Base-by-base conservation (phyloP, 2,329 filamentous ascomycete genomes). In the Aspergillus piperis region DNA sequence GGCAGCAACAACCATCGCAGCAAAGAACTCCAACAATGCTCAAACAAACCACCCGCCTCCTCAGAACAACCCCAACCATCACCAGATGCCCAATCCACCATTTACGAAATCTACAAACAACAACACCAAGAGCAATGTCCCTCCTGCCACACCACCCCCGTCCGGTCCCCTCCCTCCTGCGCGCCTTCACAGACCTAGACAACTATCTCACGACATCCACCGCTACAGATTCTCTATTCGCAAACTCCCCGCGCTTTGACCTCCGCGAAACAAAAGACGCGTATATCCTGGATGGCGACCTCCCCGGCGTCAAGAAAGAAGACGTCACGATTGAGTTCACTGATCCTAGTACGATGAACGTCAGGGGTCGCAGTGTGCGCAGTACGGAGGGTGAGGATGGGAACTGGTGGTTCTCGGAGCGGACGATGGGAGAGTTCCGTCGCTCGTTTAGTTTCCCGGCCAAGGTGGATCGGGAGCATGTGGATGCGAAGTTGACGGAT, bases 401-500 rank as follows among this genome's bases (percentile, higher is more conserved):
- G 19, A 41, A 38, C 5, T 55, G 52, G 52, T 87, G 84, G 85
- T 80, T 86, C 57, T 81, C 77, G 54, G 86, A 88, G 73, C 83
- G 86, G 66, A 81, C 79, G 1, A 77, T 85, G 13, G 85, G 85
- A 63, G 80, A 84, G 57, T 88, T 88, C 76, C 80, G 82, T 61
- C 81, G 86, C 67, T 79, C 77, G 54, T 88, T 88, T 74, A 78
- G 75, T 56, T 88, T 88, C 78, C 84, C 85, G 1, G 74, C 75
- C 4, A 75, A 80, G 44, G 81, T 88, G 41, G 80, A 87, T 65
- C 84, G 86, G 68, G 84, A 88, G 39, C 77, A 74, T 17, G 85
- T 87, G 67, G 85, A 82, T 75, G 85, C 86, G 17, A 83, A 77
- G 57, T 71, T 88, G 73, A 86, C 84, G 78, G 82, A 87, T 68